Evolutionary conservation across 257 asterid genomes (phyloP), one percentile per base, ranked within the genome.

Genomic region (Nicotiana obtusifolia): DNA sequence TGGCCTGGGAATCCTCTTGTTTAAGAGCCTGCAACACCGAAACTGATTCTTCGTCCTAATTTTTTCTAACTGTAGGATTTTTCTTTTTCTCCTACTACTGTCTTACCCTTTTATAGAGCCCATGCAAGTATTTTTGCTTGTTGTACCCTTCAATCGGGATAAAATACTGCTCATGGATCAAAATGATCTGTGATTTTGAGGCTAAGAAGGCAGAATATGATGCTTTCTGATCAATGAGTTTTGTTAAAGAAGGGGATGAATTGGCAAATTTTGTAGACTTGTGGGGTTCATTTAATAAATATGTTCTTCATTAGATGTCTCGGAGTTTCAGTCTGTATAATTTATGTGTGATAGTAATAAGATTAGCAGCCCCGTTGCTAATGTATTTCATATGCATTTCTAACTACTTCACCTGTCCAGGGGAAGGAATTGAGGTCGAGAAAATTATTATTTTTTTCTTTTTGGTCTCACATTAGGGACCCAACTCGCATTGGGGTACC

Each of bases 1-100:
- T 22, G 83, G 92, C 41, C 68, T 89, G 82, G 92, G 90, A 37
- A 82, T 89, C 68, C 54, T 87, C 56, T 85, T 89, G 80, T 86
- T 81, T 17, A 89, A 79, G 78, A 84, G 87, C 75, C 64, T 59
- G 28, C 61, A 26, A 41, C 57, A 80, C 52, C 44, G 71, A 81
- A 85, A 44, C 5, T 87, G 88, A 89, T 54, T 78, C 57, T 62
- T 77, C 68, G 11, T 60, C 15, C 82, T 41, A 20, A 22, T 19
- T 8, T 78, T 78, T 78, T 60, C 52, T 24, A 11, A 49, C 61
- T 24, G 5, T 73, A 73, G 79, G 79, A 47, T 60, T 33, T 73
- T 73, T 24, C 33, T 7, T 65, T 30, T 10, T 41, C 54, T 17
- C 19, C 26, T 76, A 80, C 5, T 73, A 15, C 2, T 41, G 41